Percentiles rank a stretch among this genome's conserved stretches.
Evolutionary conservation across 2,329 filamentous ascomycete species (phyloP).

Genomic region (Davidsoniella eucalypti): DNA sequence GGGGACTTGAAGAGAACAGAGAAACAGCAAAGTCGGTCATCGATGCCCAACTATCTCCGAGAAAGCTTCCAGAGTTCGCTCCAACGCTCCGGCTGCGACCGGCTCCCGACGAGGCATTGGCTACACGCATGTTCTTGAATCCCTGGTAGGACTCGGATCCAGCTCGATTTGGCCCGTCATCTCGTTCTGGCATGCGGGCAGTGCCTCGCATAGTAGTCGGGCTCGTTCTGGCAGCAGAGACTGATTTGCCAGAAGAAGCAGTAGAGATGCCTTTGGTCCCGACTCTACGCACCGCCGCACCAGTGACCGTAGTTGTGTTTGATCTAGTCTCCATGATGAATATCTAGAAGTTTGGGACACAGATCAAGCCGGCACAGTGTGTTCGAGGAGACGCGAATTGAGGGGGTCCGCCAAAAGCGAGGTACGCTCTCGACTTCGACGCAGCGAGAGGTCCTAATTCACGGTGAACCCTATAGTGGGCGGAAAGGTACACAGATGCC

Average conservation of each 20-base stretch:
- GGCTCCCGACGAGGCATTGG: neutral
- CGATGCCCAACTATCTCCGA: slow-evolving; percentile 12
- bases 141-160: too few species aligned
- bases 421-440: too few species aligned
- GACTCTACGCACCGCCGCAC: neutral
- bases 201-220: slow-evolving; percentile 11
- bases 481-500: too few species aligned
- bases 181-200: slow-evolving; percentile 9
- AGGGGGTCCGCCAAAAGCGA: too few species aligned
- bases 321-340: neutral
- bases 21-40: slow-evolving; percentile 13
- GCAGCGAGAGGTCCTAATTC: too few species aligned
- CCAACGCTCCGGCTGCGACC: slow-evolving; percentile 3
- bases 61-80: slow-evolving; percentile 6
- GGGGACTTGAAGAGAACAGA: slow-evolving; percentile 5
- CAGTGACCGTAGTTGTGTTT: neutral
- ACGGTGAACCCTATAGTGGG: too few species aligned
- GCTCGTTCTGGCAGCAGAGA: neutral
- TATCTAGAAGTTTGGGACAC: too few species aligned
- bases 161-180: neutral
- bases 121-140: neutral
- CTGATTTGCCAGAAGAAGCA: neutral
- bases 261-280: neutral
- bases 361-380: too few species aligned
- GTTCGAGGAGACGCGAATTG: too few species aligned